Evolutionary conservation across 768 basidiomycete species (phyloP).

Genomic region (Boletus subparvulus): DNA sequence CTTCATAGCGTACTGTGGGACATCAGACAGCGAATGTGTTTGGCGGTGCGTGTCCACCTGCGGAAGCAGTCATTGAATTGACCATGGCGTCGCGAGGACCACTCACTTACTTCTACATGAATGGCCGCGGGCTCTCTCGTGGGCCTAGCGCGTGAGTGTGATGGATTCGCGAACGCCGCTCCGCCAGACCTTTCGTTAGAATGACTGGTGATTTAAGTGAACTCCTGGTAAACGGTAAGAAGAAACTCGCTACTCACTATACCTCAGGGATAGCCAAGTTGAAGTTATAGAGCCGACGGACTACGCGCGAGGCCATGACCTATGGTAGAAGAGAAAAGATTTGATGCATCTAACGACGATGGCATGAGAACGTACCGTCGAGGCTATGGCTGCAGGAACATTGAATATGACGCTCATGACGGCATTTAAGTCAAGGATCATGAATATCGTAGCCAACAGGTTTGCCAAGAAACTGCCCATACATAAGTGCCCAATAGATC

Average conservation of each 20-base stretch:
- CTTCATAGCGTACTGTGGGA: constrained; percentile 24
- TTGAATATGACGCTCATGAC: constrained; percentile 69
- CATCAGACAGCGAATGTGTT: constrained; percentile 25
- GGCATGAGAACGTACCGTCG: constrained; percentile 39
- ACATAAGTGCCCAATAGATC: constrained; percentile 28
- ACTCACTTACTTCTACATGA: constrained; percentile 35
- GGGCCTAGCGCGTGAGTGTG: constrained; percentile 16
- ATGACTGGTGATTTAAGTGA: constrained; percentile 12
- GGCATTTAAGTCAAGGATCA: constrained; percentile 62
- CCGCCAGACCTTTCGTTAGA: constrained; percentile 22
- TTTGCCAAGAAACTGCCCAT: constrained; percentile 40
- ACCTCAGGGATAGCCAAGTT: constrained; percentile 26
- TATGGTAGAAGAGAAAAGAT: constrained; percentile 14
- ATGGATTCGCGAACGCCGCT: constrained; percentile 15
- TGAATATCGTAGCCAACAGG: constrained; percentile 52
- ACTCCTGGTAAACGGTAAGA: background rate
- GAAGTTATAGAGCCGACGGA: constrained; percentile 59
- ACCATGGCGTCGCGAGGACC: background rate
- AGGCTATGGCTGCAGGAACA: constrained; percentile 58
- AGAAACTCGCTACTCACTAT: constrained; percentile 23
- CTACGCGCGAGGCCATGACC: constrained; percentile 62
- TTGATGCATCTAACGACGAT: background rate
- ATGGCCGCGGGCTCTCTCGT: constrained; percentile 22
- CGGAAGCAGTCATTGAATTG: background rate
- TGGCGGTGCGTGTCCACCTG: constrained; percentile 33